These are phyloP conservation scores for Penicillium fimorum DNA, from an alignment of 495 filamentous ascomycete genomes.

Conservation along the genomic window DNA sequence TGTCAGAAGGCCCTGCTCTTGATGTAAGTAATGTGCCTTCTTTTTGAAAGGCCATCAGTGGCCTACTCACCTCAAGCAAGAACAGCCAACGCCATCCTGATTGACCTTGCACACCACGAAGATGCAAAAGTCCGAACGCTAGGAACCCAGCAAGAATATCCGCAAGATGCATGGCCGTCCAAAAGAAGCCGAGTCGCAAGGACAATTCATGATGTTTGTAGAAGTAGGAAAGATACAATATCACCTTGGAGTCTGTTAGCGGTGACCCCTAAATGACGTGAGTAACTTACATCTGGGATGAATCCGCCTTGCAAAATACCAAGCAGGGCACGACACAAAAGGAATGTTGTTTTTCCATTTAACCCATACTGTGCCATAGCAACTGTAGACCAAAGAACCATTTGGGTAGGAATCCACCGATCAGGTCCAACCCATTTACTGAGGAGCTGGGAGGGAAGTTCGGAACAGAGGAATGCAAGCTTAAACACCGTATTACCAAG, in stretches of 20 bases:
- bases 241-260: constrained; percentile 15
- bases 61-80: constrained; percentile 38
- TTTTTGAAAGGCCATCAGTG: background rate
- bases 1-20: constrained; percentile 40
- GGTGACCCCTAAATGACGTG: background rate
- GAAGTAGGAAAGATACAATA: constrained; percentile 71
- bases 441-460: constrained; percentile 67
- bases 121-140: constrained; percentile 50
- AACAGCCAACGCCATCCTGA: constrained; percentile 43
- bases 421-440: constrained; percentile 68
- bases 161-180: constrained; percentile 55
- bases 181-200: constrained; percentile 60
- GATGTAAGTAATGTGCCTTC: background rate
- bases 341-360: constrained; percentile 57
- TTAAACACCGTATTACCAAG: constrained; percentile 30
- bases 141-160: constrained; percentile 45
- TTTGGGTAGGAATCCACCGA: constrained; percentile 73
- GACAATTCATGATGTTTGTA: constrained; percentile 65
- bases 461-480: constrained; percentile 32
- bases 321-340: constrained; percentile 58
- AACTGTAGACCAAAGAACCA: constrained; percentile 67
- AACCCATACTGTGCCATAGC: constrained; percentile 61
- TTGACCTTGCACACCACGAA: constrained; percentile 31
- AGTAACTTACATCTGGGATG: constrained; percentile 13
- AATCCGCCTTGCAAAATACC: constrained; percentile 63